Evolutionary conservation across 306 rosid species (phyloP).

Genomic region (Parietaria judaica): DNA sequence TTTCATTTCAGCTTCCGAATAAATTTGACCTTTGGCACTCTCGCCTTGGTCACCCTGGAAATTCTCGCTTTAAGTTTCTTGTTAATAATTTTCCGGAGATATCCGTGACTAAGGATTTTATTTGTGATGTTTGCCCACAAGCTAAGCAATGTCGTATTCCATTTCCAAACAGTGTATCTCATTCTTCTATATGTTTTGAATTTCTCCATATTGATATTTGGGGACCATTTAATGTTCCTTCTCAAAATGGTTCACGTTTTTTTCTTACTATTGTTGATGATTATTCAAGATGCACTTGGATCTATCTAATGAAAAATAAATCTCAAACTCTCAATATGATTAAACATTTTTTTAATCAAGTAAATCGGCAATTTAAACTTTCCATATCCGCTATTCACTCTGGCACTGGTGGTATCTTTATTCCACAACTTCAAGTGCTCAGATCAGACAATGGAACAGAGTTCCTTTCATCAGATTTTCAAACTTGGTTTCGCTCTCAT

Average conservation of each 20-base stretch:
- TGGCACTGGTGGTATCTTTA: neutral
- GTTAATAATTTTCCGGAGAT: neutral
- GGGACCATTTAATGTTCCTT: neutral
- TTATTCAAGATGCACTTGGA: conserved; percentile 1
- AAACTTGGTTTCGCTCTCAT: neutral
- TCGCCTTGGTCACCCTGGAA: conserved; percentile 4
- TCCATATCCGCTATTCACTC: neutral
- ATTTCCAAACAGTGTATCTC: neutral
- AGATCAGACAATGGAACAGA: conserved; percentile 3
- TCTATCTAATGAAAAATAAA: neutral
- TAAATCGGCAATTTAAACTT: conserved; percentile 2
- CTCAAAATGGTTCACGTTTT: neutral
- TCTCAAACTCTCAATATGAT: neutral
- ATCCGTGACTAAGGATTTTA: neutral
- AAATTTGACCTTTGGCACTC: conserved; percentile 2
- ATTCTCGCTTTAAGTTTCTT: conserved; percentile 1
- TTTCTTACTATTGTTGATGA: conserved; percentile 19
- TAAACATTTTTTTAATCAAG: neutral
- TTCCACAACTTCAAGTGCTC: conserved; percentile 3
- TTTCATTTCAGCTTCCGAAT: conserved; percentile 1
- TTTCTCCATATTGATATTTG: conserved; percentile 12
- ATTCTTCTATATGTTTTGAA: conserved; percentile 2
- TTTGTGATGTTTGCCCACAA: neutral
- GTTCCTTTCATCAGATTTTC: neutral
- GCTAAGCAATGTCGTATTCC: conserved; percentile 4